Percentiles rank a stretch among this genome's conserved stretches.
Evolutionary conservation across 768 basidiomycete species (phyloP).

Genomic region (Clavaria fumosa): DNA sequence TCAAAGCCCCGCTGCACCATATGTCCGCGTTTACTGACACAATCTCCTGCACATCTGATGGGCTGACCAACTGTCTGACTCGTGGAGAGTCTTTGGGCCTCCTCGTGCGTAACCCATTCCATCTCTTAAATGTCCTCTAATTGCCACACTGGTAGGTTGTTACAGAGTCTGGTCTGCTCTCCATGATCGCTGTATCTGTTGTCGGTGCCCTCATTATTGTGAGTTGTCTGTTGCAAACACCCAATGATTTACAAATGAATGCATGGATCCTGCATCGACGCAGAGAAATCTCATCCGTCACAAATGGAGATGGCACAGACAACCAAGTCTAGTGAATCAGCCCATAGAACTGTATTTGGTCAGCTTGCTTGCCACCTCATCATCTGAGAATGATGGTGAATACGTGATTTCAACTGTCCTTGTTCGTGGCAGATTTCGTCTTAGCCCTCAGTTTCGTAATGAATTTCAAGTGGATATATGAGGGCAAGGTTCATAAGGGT

Average conservation of each 20-base stretch:
- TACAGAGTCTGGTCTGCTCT: constrained; percentile 1
- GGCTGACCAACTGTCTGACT: constrained; percentile 4
- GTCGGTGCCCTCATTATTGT: constrained; percentile 1
- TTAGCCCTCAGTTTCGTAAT: constrained; percentile 2
- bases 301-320: too few species aligned
- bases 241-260: too few species aligned
- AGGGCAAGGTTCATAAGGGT: constrained; percentile 4
- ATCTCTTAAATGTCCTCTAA: not conserved
- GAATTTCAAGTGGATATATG: constrained; percentile 4
- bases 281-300: too few species aligned
- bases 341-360: not conserved
- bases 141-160: not conserved
- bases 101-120: not conserved
- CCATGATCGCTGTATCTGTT: not conserved
- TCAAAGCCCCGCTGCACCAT: too few species aligned
- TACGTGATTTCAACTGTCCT: not conserved
- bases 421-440: constrained; percentile 3
- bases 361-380: not conserved
- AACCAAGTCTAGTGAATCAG: not conserved
- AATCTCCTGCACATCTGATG: too few species aligned
- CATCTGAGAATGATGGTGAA: not conserved
- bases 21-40: too few species aligned
- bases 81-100: constrained; percentile 2
- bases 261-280: too few species aligned
- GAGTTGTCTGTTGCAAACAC: too few species aligned